phyloP scores from a whole-genome alignment of 1,284 basidiomycete species.

The Paramarasmius palmivorus region DNA sequence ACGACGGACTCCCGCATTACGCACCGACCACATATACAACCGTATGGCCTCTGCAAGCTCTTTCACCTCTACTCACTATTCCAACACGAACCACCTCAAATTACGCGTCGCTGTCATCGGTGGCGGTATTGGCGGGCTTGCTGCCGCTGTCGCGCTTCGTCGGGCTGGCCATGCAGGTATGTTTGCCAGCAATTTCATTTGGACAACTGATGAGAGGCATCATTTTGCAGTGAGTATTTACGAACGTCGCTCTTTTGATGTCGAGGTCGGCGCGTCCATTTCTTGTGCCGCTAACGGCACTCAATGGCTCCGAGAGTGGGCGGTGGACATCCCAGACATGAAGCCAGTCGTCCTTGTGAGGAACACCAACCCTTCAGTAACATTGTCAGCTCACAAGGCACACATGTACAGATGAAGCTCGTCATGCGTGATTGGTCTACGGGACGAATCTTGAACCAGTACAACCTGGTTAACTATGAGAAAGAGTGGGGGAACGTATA shows the following conservation, averaged over 20 bases:
- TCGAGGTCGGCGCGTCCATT: conserved; percentile 33
- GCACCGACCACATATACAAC: not conserved
- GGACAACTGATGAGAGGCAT: not conserved
- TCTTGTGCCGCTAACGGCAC: conserved; percentile 35
- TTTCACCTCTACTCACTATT: not conserved
- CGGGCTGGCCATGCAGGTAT: conserved; percentile 16
- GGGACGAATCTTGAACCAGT: conserved; percentile 28
- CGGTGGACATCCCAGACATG: conserved; percentile 30
- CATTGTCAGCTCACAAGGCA: not conserved
- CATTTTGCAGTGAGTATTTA: conserved; percentile 24
- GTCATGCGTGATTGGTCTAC: conserved; percentile 32
- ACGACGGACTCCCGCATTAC: not conserved
- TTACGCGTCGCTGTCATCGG: conserved; percentile 16
- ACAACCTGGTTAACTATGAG: conserved; percentile 31
- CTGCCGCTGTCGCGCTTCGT: conserved; percentile 15
- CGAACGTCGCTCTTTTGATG: conserved; percentile 30
- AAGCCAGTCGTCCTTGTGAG: conserved; percentile 28
- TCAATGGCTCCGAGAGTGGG: conserved; percentile 33
- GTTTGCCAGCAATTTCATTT: not conserved
- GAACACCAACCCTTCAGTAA: not conserved
- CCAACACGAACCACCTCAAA: not conserved
- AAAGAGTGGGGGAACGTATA: conserved; percentile 33
- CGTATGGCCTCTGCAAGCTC: not conserved
- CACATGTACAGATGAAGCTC: conserved; percentile 24
- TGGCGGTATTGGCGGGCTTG: conserved; percentile 15